Base-by-base conservation (phyloP, 169 alveolate genomes). In the Eimeria tenella region DNA sequence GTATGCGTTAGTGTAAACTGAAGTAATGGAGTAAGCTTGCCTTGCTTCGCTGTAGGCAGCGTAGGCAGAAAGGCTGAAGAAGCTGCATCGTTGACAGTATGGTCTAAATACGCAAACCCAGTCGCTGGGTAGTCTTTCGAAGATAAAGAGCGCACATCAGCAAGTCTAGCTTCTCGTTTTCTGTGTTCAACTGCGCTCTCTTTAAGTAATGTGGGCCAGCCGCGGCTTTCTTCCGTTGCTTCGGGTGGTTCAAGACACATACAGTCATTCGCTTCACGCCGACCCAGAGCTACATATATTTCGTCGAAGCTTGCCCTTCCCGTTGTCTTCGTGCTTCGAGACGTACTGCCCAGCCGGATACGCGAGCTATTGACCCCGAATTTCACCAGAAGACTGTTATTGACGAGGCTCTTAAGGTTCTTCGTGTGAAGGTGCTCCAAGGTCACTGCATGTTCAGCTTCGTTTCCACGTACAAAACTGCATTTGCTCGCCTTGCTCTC, bases 271-370 rank as follows among this genome's bases (percentile, higher is more conserved):
- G 65, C 23, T 42, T 15, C 77, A 42, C 53, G 50, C 49, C 73
- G 81, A 15, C 91, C 60, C 25, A 84, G 42, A 49, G 81, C 58
- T 31, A 60, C 73, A n/a, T 25, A 62, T 15, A 84, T 49, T 62
- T 84, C 79, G 9, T 84, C 70, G 23, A 84, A 31, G 21, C 79
- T 62, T n/a, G 91, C 91, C 81, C 5, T 25, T 49, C 91, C 58
- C 15, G 91, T 53, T 10, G 42, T 52, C 53, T 49, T 7, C 13
- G 91, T 84, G 63, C 75, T 84, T 13, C 52, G 91, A n/a, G 79
- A 21, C 23, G 63, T 53, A 4, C 79, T 60, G 53, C 23, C 25
- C 3, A 84, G 60, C 91, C 79, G 81, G 68, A 84, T 58, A 49
- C 81, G 79, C 8, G 91, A 62, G 63, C 52, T 62, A 13, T 60